Conservation (phyloP, 371 early-diverging fungal genomes). For the Mucor mucedo region DNA sequence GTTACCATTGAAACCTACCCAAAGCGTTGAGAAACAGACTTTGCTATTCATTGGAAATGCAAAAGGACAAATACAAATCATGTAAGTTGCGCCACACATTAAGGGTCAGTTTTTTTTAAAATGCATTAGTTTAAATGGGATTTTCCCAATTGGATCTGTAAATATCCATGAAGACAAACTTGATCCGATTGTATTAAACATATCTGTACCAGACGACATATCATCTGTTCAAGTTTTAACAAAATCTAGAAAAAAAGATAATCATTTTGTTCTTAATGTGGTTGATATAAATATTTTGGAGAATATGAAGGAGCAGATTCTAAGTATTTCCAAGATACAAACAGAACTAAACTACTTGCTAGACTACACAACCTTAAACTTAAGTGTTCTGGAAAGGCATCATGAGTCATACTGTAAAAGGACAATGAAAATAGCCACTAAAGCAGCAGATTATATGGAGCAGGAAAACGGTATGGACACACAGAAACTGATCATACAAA, state of each 20-base stretch:
- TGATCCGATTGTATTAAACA: constrained; percentile 8
- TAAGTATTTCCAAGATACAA: constrained; percentile 25
- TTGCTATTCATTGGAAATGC: constrained; percentile 23
- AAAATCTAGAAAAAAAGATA: neutral
- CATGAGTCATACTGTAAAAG: constrained; percentile 12
- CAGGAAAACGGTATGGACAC: constrained; percentile 16
- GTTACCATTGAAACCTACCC: constrained; percentile 18
- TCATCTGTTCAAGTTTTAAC: constrained; percentile 10
- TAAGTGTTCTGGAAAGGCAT: constrained; percentile 20
- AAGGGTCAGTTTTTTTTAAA: neutral
- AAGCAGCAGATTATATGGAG: constrained; percentile 11
- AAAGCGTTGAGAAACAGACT: constrained; percentile 15
- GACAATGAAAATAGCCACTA: neutral
- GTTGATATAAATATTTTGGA: constrained; percentile 20
- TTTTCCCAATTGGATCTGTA: constrained; percentile 25
- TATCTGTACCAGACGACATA: neutral
- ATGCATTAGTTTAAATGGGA: constrained; percentile 24
- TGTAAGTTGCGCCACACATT: constrained; percentile 6
- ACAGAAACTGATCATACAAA: neutral
- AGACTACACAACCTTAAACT: constrained; percentile 8
- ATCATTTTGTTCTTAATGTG: neutral
- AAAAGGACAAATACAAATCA: constrained; percentile 17
- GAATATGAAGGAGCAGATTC: constrained; percentile 22
- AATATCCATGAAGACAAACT: neutral
- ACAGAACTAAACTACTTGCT: constrained; percentile 27